These are phyloP conservation scores for Verticillium nubilum DNA, from an alignment of 2,329 filamentous ascomycete genomes.

Conservation along the genomic window DNA sequence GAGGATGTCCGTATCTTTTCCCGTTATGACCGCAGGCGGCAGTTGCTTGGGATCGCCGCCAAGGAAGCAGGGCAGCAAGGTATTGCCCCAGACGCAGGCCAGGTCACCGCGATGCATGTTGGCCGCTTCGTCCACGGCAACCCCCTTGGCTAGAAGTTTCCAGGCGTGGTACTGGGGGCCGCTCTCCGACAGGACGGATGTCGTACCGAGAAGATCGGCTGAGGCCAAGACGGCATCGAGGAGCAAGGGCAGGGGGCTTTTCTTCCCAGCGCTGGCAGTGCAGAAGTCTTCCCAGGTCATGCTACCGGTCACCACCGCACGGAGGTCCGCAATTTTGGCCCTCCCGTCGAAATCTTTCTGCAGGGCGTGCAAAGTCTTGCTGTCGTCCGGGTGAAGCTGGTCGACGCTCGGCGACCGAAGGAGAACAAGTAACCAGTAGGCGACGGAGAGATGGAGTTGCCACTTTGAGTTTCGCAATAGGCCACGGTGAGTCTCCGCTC, in stretches of 20 bases:
- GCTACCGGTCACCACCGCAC: neutral
- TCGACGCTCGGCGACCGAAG: neutral
- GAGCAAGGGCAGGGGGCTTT: no score
- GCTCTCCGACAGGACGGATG: no score
- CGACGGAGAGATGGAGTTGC: constrained; percentile 1
- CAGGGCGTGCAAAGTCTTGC: neutral
- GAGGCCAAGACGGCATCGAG: constrained; percentile 11
- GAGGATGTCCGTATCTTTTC: neutral
- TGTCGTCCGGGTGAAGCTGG: neutral
- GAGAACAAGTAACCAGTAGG: constrained; percentile 1
- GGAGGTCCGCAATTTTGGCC: neutral
- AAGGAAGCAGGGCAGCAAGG: constrained; percentile 13
- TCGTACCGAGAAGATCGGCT: no score
- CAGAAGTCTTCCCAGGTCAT: neutral
- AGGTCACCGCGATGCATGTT: constrained; percentile 15
- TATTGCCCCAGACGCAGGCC: constrained; percentile 17
- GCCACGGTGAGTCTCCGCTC: neutral
- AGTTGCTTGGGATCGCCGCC: constrained; percentile 16
- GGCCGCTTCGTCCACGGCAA: constrained; percentile 17
- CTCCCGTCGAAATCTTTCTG: neutral
- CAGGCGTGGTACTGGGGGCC: no score
- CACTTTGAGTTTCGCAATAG: neutral
- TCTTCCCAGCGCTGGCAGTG: neutral
- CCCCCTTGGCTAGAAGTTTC: constrained; percentile 12
- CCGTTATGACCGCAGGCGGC: neutral